phyloP scores from a whole-genome alignment of 2,329 filamentous ascomycete genomes.

The Leptographium lundbergii region DNA sequence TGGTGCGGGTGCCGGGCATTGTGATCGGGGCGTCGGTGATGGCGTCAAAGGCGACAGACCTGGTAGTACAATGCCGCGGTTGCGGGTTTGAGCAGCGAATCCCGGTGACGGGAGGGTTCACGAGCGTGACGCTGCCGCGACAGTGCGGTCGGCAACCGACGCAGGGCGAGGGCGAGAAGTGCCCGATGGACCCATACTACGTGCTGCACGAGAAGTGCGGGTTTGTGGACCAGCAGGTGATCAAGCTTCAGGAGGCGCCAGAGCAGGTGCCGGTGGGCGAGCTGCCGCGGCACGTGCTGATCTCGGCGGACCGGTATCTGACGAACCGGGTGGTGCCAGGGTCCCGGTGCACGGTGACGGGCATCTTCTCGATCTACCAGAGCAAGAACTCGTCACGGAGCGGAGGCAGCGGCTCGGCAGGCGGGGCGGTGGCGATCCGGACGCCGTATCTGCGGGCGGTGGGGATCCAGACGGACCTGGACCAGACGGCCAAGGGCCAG shows the following conservation, averaged over 20 bases:
- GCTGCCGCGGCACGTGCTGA: conserved; percentile 82
- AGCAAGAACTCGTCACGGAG: conserved; percentile 62
- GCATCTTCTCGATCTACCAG: conserved; percentile 96
- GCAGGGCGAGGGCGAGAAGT: conserved; percentile 63
- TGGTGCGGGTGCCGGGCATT: conserved; percentile 95
- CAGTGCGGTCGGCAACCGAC: conserved; percentile 54
- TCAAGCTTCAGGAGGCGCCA: conserved; percentile 94
- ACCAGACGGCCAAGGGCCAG: conserved; percentile 77
- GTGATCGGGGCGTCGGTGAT: conserved; percentile 95
- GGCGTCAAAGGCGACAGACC: conserved; percentile 82
- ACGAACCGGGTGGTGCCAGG: conserved; percentile 94
- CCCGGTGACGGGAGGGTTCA: conserved; percentile 71
- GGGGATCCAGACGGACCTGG: conserved; percentile 80
- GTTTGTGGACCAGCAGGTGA: conserved; percentile 95
- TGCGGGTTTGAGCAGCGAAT: conserved; percentile 64
- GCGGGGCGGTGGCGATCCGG: conserved; percentile 81
- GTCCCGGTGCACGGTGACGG: conserved; percentile 88
- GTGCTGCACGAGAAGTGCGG: conserved; percentile 86
- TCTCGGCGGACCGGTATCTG: conserved; percentile 91
- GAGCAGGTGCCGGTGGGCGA: conserved; percentile 97
- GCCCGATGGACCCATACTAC: conserved; percentile 89
- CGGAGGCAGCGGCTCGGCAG: conserved; percentile 44
- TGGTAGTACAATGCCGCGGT: conserved; percentile 79
- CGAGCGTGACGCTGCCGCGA: conserved; percentile 73
- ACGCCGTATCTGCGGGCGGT: conserved; percentile 91